Percentiles rank a stretch among this genome's conserved stretches.
These are phyloP conservation scores for Podila clonocystis DNA, from an alignment of 192 early-diverging fungal genomes.

Conservation along the genomic window DNA sequence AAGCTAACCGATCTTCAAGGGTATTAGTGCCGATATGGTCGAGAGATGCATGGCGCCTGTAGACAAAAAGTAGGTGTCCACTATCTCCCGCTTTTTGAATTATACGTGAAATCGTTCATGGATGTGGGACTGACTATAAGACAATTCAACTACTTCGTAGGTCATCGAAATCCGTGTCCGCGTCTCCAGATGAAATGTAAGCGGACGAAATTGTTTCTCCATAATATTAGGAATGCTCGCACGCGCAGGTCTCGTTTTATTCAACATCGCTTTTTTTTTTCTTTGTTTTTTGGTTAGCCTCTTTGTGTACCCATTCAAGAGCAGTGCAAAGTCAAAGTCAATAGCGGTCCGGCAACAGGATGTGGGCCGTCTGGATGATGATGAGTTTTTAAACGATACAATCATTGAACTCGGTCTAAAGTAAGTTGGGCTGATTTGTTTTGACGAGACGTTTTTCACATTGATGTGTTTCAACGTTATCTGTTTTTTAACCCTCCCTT, in stretches of 20 bases:
- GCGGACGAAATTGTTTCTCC: neutral
- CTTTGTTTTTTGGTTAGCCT: constrained; percentile 4
- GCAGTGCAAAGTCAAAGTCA: constrained; percentile 32
- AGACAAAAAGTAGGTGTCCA: neutral
- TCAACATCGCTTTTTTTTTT: neutral
- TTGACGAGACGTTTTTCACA: neutral
- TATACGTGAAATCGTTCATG: too few relatives aligned
- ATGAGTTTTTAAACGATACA: constrained; percentile 87
- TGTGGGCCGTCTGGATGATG: constrained; percentile 65
- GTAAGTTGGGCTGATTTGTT: constrained; percentile 37
- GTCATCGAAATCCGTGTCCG: too few relatives aligned
- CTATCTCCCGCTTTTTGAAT: too few relatives aligned
- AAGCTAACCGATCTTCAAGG: neutral
- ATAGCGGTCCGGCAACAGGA: constrained; percentile 71
- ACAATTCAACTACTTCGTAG: too few relatives aligned
- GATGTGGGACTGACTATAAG: too few relatives aligned
- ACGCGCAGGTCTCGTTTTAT: neutral
- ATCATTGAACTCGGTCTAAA: constrained; percentile 86
- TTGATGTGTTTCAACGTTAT: neutral
- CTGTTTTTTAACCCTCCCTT: neutral
- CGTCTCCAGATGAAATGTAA: neutral
- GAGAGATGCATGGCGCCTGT: neutral
- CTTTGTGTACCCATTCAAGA: constrained; percentile 40
- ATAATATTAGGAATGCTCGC: neutral
- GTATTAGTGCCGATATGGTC: neutral